These are phyloP conservation scores for Penicillium macrosclerotiorum DNA, from an alignment of 495 filamentous ascomycete genomes.

Conservation along the genomic window DNA sequence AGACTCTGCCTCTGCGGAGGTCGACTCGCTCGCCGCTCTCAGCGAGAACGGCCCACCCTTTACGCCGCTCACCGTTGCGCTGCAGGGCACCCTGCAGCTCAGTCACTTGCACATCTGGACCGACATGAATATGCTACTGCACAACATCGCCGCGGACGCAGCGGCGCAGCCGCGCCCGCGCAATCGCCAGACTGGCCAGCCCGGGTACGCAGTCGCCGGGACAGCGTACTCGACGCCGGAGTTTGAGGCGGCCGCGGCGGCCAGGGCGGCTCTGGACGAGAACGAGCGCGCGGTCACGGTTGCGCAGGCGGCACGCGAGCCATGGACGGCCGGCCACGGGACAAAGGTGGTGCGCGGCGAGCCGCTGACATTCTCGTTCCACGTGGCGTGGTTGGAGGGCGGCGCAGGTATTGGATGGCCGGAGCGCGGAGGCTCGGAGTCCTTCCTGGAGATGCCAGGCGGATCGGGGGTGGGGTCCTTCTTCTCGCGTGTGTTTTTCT, in stretches of 20 bases:
- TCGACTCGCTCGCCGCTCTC: conserved; percentile 27
- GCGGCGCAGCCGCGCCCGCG: conserved; percentile 21
- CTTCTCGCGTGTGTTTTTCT: conserved; percentile 40
- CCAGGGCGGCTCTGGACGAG: conserved; percentile 32
- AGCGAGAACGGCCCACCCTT: conserved; percentile 46
- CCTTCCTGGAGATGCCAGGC: conserved; percentile 37
- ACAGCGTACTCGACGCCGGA: conserved; percentile 83
- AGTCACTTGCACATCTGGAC: conserved; percentile 90
- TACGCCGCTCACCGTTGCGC: conserved; percentile 73
- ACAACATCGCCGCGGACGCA: conserved; percentile 55
- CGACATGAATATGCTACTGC: conserved; percentile 80
- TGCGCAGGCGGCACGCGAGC: conserved; percentile 38
- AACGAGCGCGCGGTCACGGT: conserved; percentile 36
- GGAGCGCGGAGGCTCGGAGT: conserved; percentile 25
- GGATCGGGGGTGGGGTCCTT: conserved; percentile 20
- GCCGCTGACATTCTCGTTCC: conserved; percentile 74
- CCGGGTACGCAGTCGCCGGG: conserved; percentile 72
- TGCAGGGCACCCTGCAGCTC: conserved; percentile 83
- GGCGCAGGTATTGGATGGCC: conserved; percentile 51
- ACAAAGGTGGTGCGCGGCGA: conserved; percentile 82
- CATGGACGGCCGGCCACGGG: conserved; percentile 47
- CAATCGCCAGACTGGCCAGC: conserved; percentile 37
- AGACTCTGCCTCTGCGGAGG: conserved; percentile 13
- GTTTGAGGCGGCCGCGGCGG: conserved; percentile 46
- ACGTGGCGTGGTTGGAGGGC: conserved; percentile 81